phyloP scores from a whole-genome alignment of 139 green algal species.

The Astrephomene gubernaculifera region DNA sequence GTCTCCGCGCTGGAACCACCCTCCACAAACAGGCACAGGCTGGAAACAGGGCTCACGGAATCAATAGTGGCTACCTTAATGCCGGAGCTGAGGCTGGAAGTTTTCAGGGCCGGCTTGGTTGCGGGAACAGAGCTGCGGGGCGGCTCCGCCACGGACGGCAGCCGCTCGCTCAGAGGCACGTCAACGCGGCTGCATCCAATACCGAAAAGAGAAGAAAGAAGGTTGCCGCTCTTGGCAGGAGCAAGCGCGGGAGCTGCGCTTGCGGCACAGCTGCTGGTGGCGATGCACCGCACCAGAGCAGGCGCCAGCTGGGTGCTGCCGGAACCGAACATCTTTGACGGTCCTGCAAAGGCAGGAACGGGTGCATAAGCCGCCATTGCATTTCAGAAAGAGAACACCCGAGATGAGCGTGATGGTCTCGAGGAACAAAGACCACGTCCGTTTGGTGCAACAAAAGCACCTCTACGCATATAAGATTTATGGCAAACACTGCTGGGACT shows the following conservation, averaged over 20 bases:
- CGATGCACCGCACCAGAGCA: constrained; percentile 18
- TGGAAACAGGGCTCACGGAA: constrained; percentile 50
- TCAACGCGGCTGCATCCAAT: constrained; percentile 51
- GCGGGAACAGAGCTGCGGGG: constrained; percentile 10
- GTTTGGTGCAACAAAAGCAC: not conserved
- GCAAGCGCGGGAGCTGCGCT: constrained; percentile 32
- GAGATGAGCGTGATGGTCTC: constrained; percentile 16
- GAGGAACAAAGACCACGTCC: not conserved
- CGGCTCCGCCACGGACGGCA: constrained; percentile 49
- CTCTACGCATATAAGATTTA: too few species aligned
- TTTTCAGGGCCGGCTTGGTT: constrained; percentile 44
- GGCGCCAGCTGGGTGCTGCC: constrained; percentile 30
- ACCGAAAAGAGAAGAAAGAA: constrained; percentile 47
- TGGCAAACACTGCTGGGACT: too few species aligned
- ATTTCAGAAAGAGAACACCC: too few species aligned
- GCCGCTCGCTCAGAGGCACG: constrained; percentile 54
- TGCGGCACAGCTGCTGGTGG: not conserved
- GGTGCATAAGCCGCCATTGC: not conserved
- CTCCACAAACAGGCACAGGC: constrained; percentile 52
- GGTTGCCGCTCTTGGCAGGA: constrained; percentile 1
- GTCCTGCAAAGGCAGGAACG: not conserved
- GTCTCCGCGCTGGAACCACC: constrained; percentile 62
- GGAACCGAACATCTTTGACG: constrained; percentile 11
- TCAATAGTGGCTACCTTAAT: constrained; percentile 53
- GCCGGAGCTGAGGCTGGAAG: constrained; percentile 13